Evolutionary conservation across 192 early-diverging fungal genomes (phyloP), one percentile per base, ranked within the genome.

Genomic region (Podila clonocystis): DNA sequence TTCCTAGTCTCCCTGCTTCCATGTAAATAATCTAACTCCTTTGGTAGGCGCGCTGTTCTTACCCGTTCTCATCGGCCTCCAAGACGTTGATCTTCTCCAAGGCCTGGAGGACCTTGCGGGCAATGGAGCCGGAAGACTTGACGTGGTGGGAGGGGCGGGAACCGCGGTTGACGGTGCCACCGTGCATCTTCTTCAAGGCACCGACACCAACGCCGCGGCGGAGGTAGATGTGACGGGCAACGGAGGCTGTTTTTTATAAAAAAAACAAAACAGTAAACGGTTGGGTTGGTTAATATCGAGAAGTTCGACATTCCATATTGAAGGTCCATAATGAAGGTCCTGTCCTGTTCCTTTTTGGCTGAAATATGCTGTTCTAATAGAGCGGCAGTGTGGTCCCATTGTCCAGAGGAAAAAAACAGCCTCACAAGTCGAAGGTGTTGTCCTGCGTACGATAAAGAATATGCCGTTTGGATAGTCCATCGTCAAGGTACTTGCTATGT

Each of bases 191-290:
- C 85, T 92, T 92, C 68, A 98, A 89, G 38, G 92, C 96, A 85
- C 97, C 98, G 68, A 98, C 91, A 84, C 98, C 98, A 78, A 97
- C 94, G 75, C 91, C 89, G 84, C 90, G 91, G 82, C 95, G 92
- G 83, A 99, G 91, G 94, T 99, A 99, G 88, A 99, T 93, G 89
- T 98, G 97, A 72, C 98, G 97, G 82, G 98, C 98, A 82, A 96
- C 88, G 62, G 95, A 91, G 58, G 97, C 95, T 86, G 83, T 72
- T 64, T 13, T 36, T 28, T 30, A 34, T 3, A 28, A 52, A 62
- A 15, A 62, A 26, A 28, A 50, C 62, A 68, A 65, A 48, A 63
- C 17, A 17, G 59, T 33, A 36, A 62, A 58, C 11, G 36, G 38
- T 61, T 50, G 29, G 7, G 34, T 36, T 33, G 58, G n/a, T 58